Conservation (phyloP, 169 alveolate genomes). For the Cryptosporidium parvum region DNA sequence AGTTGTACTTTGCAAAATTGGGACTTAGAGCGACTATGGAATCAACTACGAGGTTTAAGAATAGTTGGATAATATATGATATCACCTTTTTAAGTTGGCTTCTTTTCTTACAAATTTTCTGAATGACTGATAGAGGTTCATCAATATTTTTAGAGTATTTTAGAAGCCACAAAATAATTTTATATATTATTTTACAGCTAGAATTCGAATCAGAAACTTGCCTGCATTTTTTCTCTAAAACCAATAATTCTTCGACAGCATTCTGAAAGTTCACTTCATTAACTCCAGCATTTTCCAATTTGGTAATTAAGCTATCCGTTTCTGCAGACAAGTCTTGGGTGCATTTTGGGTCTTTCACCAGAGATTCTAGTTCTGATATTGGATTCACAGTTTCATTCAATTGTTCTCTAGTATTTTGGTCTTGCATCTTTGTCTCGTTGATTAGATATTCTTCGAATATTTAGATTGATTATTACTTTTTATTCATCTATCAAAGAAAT, state of each 20-base stretch:
- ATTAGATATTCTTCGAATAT: neutral
- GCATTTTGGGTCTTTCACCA: slow-evolving; percentile 76
- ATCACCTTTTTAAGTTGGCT: slow-evolving; percentile 81
- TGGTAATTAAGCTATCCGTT: slow-evolving; percentile 21
- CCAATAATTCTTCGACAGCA: slow-evolving; percentile 42
- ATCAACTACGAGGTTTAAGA: slow-evolving; percentile 2
- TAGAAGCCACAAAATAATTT: slow-evolving; percentile 63
- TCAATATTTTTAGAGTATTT: slow-evolving; percentile 51
- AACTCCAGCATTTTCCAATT: slow-evolving; percentile 34
- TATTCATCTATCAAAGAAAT: neutral
- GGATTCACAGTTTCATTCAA: slow-evolving; percentile 53
- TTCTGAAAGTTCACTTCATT: slow-evolving; percentile 21
- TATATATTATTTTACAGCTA: slow-evolving; percentile 46
- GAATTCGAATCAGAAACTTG: slow-evolving; percentile 74
- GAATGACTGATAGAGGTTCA: slow-evolving; percentile 18
- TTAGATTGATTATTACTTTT: neutral
- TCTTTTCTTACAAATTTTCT: slow-evolving; percentile 76
- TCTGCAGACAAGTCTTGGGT: slow-evolving; percentile 66
- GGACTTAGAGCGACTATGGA: slow-evolving; percentile 5
- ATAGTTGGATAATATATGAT: slow-evolving; percentile 41
- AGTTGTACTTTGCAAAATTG: slow-evolving; percentile 16
- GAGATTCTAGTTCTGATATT: slow-evolving; percentile 65
- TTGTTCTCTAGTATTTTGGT: slow-evolving; percentile 25
- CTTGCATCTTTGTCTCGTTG: slow-evolving; percentile 10
- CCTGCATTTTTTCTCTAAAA: slow-evolving; percentile 70